Evolutionary conservation across 441 rosid genomes (phyloP).

Genomic region (Eutrema salsugineum): DNA sequence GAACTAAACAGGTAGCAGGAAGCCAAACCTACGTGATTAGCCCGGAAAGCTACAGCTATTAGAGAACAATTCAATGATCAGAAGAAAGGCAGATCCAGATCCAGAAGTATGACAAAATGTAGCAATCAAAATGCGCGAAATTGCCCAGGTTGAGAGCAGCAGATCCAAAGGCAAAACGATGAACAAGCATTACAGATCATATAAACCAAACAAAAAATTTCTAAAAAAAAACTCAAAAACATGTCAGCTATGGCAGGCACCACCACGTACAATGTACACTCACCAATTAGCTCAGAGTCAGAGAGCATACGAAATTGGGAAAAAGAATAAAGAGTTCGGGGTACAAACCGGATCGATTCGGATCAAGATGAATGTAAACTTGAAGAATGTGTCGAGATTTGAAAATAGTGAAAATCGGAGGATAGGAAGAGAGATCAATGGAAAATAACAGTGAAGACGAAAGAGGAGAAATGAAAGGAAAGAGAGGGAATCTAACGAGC

Average conservation of each 20-base stretch:
- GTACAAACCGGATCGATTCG: conserved; percentile 34
- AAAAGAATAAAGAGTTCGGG: not conserved
- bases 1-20: not conserved
- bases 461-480: conserved; percentile 1
- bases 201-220: not conserved
- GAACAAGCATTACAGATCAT: conserved; percentile 19
- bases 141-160: conserved; percentile 3
- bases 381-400: not conserved
- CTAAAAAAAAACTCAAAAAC: not conserved
- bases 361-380: conserved; percentile 15
- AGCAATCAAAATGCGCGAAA: not conserved
- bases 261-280: not conserved
- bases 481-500: conserved; percentile 26
- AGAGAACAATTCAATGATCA: not conserved
- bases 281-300: not conserved
- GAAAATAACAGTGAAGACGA: conserved; percentile 2
- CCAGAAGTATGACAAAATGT: conserved; percentile 23
- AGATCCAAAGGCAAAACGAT: conserved; percentile 30
- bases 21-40: not conserved
- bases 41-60: not conserved
- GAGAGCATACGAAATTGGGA: not conserved
- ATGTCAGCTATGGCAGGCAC: not conserved
- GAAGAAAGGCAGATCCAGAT: conserved; percentile 35
- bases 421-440: not conserved
- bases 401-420: not conserved